Evolutionary conservation across 257 asterid genomes (phyloP).

Genomic region (Penstemon davidsonii): DNA sequence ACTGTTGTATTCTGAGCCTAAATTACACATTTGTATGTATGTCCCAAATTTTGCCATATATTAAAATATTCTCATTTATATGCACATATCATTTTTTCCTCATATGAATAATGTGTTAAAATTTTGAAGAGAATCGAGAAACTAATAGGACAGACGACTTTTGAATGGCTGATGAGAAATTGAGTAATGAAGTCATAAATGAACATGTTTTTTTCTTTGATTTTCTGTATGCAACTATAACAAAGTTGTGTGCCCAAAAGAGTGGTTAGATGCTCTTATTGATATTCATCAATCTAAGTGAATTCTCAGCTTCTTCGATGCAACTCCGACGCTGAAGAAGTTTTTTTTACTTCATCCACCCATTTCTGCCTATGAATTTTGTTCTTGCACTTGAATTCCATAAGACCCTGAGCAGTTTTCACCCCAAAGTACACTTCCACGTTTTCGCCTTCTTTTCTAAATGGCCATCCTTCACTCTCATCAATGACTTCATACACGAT

Average conservation of each 20-base stretch:
- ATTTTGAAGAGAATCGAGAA: neutral
- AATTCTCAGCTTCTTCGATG: constrained; percentile 51
- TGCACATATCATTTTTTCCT: neutral
- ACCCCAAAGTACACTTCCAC: constrained; percentile 69
- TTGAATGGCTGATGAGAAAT: no score
- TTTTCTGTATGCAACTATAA: neutral
- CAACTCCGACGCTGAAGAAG: constrained; percentile 45
- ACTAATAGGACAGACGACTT: neutral
- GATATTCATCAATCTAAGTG: constrained; percentile 48
- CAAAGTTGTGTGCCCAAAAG: constrained; percentile 4
- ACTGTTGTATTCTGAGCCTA: constrained; percentile 75
- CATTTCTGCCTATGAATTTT: constrained; percentile 67
- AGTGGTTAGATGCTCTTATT: constrained; percentile 39
- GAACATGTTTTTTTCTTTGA: neutral
- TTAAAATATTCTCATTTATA: neutral
- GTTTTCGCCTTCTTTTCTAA: constrained; percentile 60
- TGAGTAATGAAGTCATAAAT: no score
- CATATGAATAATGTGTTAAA: neutral
- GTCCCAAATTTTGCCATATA: neutral
- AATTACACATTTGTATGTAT: constrained; percentile 25
- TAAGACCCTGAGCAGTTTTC: constrained; percentile 66
- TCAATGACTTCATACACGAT: constrained; percentile 67
- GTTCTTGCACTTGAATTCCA: constrained; percentile 85
- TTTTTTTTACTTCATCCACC: constrained; percentile 59
- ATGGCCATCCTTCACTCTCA: constrained; percentile 59